Evolutionary conservation across 164 flowering plant genomes (phyloP), one percentile per base, ranked within the genome.

Genomic region (Stephania yunnanensis): DNA sequence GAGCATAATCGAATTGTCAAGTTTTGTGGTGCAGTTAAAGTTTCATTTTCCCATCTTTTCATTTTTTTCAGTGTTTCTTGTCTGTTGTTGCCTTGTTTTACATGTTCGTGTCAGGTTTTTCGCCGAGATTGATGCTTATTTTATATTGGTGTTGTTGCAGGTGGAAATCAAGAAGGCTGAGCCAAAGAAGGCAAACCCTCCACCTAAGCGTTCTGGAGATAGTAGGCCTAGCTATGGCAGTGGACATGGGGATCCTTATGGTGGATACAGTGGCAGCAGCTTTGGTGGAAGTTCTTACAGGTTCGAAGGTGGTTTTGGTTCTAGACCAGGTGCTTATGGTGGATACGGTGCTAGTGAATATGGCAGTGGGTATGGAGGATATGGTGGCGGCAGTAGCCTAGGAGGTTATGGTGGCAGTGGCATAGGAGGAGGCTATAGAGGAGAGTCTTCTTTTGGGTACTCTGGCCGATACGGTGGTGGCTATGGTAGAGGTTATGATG

Each of bases 161-260:
- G 98, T 93, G 82, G 98, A 93, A 80, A 87, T 93, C 76, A 93
- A 91, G 89, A 93, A 88, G 87, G 98, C 98, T 10, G 98, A 93
- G 75, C 98, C 98, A 68, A 93, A 90, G 85, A 92, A 90, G 76
- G 83, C 83, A 65, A 86, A 87, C 73, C 82, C 86, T 31, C 88
- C 86, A 64, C 77, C 92, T 36, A 90, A 81, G 82, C 89, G 92
- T 71, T 86, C 75, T 76, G 79, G 71, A 74, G 87, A 84, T 70
- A 82, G 91, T 53, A 89, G 89, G 80, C 75, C 87, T 66, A 25
- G 84, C 71, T 87, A 65, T 83, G 87, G 84, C 77, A 83, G 88
- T 79, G 95, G 89, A 25, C 86, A 73, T 81, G 92, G 86, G 45
- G 97, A 88, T 77, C 78, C 81, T 66, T 90, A 88, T 77, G 89